Percentiles rank a stretch among this genome's conserved stretches.
Evolutionary conservation across 2,329 filamentous ascomycete genomes (phyloP).

Genomic region (Raffaelea ambrosiae): DNA sequence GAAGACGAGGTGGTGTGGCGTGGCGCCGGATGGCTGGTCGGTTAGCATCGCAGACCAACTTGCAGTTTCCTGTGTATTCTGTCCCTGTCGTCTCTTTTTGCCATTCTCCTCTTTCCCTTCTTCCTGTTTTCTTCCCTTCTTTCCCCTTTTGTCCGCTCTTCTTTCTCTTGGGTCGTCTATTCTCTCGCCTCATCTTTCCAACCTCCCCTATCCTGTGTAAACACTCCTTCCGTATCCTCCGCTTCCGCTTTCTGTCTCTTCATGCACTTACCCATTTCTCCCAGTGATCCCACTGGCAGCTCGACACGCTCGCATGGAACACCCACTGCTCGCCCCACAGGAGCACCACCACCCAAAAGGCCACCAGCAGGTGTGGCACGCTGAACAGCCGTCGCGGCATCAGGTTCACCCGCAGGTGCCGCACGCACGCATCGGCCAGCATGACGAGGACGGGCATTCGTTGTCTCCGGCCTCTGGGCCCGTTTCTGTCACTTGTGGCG

Average conservation of each 20-base stretch:
- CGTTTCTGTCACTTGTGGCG: background rate
- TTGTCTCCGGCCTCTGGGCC: constrained; percentile 21
- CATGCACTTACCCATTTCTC: constrained; percentile 70
- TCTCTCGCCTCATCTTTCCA: too few species aligned
- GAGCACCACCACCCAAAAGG: constrained; percentile 67
- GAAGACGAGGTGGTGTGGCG: constrained; percentile 75
- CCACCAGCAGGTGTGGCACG: constrained; percentile 59
- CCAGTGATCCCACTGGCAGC: constrained; percentile 80
- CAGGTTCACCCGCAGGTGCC: constrained; percentile 36
- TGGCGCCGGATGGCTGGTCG: constrained; percentile 61
- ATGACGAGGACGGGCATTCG: constrained; percentile 16
- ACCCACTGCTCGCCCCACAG: constrained; percentile 79
- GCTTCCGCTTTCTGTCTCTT: too few species aligned
- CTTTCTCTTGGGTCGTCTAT: too few species aligned
- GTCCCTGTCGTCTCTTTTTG: constrained; percentile 5
- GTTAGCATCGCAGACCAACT: too few species aligned
- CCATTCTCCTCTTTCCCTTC: constrained; percentile 13
- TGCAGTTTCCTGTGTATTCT: too few species aligned
- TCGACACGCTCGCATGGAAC: constrained; percentile 61
- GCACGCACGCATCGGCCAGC: constrained; percentile 4
- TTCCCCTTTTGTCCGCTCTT: too few species aligned
- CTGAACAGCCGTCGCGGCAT: constrained; percentile 43
- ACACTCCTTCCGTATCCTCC: background rate
- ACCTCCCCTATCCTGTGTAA: constrained; percentile 2
- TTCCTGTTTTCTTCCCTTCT: too few species aligned